Evolutionary conservation across 352 stramenopile genomes (phyloP).

Genomic region (Globisporangium nodosum): DNA sequence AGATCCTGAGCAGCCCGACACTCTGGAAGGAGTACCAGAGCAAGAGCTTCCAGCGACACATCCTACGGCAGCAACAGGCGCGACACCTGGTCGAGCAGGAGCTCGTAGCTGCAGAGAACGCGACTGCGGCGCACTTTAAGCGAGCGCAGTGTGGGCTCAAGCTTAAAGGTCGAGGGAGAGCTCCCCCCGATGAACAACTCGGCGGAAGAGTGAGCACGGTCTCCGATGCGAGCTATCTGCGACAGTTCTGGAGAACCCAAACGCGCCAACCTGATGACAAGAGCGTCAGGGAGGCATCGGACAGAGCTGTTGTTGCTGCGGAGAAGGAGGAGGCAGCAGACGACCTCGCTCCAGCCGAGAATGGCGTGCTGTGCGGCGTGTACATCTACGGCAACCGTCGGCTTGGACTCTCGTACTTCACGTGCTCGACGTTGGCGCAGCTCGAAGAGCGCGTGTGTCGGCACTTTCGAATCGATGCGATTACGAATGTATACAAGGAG

Average conservation of each 20-base stretch:
- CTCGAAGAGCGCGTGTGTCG: constrained; percentile 27
- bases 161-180: background rate
- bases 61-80: constrained; percentile 44
- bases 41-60: constrained; percentile 51
- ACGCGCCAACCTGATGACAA: background rate
- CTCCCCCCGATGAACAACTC: background rate
- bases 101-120: constrained; percentile 15
- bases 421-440: constrained; percentile 35
- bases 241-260: constrained; percentile 18
- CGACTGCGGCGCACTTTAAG: constrained; percentile 21
- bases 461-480: constrained; percentile 19
- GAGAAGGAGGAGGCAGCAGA: too few species aligned
- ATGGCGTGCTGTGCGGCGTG: constrained; percentile 39
- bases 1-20: constrained; percentile 11
- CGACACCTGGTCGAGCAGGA: constrained; percentile 20
- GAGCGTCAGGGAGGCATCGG: background rate
- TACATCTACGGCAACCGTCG: constrained; percentile 38
- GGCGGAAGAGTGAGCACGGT: background rate
- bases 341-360: background rate
- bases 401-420: constrained; percentile 44
- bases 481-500: constrained; percentile 52
- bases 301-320: background rate
- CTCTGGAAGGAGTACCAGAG: constrained; percentile 47
- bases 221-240: constrained; percentile 20
- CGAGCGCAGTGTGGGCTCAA: constrained; percentile 6